Evolutionary conservation across 1,284 basidiomycete species (phyloP), one percentile per base, ranked within the genome.

Genomic region (Puccinia coronata): DNA sequence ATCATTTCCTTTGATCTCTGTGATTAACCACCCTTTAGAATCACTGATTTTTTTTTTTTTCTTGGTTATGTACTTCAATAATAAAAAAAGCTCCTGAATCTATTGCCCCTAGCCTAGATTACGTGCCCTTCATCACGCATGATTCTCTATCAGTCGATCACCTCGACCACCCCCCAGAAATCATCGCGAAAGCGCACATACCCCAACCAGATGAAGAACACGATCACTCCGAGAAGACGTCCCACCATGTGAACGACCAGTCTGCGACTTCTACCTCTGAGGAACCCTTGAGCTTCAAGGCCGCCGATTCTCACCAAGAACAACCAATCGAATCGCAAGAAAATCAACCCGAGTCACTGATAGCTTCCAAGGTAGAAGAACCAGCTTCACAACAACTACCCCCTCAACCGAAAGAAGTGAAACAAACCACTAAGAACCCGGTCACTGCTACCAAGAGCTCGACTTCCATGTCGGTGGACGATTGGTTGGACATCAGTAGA

Each of bases 51-150:
- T n/a, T n/a, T n/a, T n/a, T n/a, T n/a, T n/a, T n/a, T n/a, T n/a
- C n/a, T n/a, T n/a, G n/a, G n/a, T n/a, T 34, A 9, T 63, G 23
- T 61, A 4, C 59, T 11, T 59, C 25, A 57, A 57, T 16, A 43
- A 43, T 8, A 43, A 47, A 57, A 61, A 61, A 39, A 63, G 61
- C 61, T 23, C 61, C 61, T 63, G 61, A 63, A 63, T 63, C 61
- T 63, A 63, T 63, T 63, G 61, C 61, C 18, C 61, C 61, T 63
- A 63, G 61, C 23, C 39, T 63, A 63, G 61, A 39, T 63, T 63
- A 63, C 36, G 61, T 63, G 14, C 61, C 61, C 61, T 39, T 39
- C 23, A 63, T 63, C 61, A 63, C 61, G 23, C 39, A 34, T 20
- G 61, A 63, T n/a, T 34, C 61, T 39, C 23, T 63, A 41, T 63